Evolutionary conservation across 164 flowering plant species (phyloP).

Genomic region (Macadamia tetraphylla): DNA sequence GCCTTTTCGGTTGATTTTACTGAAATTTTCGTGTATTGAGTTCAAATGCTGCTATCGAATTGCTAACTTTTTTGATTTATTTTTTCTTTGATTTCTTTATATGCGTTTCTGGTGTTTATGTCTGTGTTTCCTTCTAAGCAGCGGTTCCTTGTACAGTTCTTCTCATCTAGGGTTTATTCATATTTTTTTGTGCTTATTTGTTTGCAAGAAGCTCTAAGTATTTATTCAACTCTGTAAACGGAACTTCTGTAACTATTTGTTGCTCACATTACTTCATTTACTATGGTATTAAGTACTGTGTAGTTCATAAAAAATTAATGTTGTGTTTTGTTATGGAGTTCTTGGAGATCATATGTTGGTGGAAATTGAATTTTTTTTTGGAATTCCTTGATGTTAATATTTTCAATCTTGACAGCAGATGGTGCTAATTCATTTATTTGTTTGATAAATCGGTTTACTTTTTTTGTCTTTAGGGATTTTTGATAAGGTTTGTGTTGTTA

Average conservation of each 20-base stretch:
- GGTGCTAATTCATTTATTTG: too few relatives aligned
- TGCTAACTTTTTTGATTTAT: neutral
- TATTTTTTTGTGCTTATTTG: too few relatives aligned
- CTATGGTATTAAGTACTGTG: too few relatives aligned
- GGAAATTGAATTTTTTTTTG: neutral
- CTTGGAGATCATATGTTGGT: neutral
- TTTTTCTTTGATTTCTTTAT: neutral
- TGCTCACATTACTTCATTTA: too few relatives aligned
- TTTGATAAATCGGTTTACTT: neutral
- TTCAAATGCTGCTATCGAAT: neutral
- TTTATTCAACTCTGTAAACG: too few relatives aligned
- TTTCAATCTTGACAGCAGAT: neutral
- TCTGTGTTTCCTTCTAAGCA: neutral
- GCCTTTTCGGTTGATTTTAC: neutral
- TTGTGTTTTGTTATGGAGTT: neutral
- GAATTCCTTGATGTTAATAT: neutral
- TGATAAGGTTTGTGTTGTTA: slow-evolving; percentile 6
- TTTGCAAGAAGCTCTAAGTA: too few relatives aligned
- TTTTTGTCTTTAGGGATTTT: slow-evolving; percentile 9
- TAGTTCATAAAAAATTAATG: too few relatives aligned
- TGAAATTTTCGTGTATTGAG: neutral
- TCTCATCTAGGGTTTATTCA: neutral
- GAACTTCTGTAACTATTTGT: too few relatives aligned
- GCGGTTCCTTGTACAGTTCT: neutral
- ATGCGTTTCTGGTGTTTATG: neutral